phyloP scores from a whole-genome alignment of 2,329 filamentous ascomycete species.

The Laburnicola sp. region DNA sequence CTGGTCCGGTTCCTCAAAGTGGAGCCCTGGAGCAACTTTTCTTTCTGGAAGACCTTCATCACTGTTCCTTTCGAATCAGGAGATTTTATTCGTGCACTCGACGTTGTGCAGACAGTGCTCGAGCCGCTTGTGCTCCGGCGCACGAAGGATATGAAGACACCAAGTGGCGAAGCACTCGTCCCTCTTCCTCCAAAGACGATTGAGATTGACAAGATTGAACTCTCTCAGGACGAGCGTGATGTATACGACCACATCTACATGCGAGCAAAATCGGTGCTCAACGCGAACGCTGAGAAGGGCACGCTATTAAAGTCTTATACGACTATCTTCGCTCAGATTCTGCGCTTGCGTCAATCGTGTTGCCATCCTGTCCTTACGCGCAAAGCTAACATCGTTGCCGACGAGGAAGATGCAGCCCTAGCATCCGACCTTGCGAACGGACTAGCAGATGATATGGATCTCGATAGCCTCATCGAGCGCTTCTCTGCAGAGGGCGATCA shows the following conservation, averaged over 20 bases:
- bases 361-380: conserved; percentile 90
- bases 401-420: conserved; percentile 81
- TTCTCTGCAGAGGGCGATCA: conserved; percentile 69
- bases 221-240: conserved; percentile 81
- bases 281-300: conserved; percentile 83
- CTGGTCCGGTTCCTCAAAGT: conserved; percentile 89
- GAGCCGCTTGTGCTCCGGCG: conserved; percentile 93
- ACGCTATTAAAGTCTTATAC: conserved; percentile 95
- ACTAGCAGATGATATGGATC: conserved; percentile 92
- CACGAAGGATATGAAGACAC: conserved; percentile 98
- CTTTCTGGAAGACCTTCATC: conserved; percentile 98
- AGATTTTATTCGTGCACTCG: conserved; percentile 87
- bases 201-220: conserved; percentile 83
- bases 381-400: conserved; percentile 79
- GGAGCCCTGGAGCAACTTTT: conserved; percentile 98
- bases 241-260: conserved; percentile 91
- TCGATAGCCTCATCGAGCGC: conserved; percentile 79
- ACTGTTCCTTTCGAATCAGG: conserved; percentile 96
- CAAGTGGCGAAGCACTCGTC: conserved; percentile 78
- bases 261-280: conserved; percentile 80
- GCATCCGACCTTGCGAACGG: conserved; percentile 78
- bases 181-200: conserved; percentile 78
- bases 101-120: conserved; percentile 95
- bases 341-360: conserved; percentile 89
- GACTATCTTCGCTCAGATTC: conserved; percentile 94